Evolutionary conservation across 2,329 filamentous ascomycete species (phyloP).

Genomic region (Penicillium sp.): DNA sequence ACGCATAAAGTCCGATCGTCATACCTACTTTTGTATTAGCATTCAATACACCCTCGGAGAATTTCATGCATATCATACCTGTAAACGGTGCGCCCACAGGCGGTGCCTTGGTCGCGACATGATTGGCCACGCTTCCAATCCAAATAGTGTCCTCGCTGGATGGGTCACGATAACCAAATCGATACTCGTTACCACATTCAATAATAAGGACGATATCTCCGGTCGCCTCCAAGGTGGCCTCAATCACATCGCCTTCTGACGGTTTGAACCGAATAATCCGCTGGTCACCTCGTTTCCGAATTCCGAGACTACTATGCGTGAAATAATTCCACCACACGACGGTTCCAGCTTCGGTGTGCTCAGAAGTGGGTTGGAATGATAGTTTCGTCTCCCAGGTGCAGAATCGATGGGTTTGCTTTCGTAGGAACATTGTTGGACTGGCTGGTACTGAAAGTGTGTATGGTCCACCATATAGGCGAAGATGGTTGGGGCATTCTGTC

Average conservation of each 20-base stretch:
- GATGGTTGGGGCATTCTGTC: slow-evolving; percentile 49
- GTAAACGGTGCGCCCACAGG: slow-evolving; percentile 52
- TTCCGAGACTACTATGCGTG: slow-evolving; percentile 53
- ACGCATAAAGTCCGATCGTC: slow-evolving; percentile 56
- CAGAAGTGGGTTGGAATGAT: slow-evolving; percentile 53
- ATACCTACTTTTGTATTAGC: slow-evolving; percentile 37
- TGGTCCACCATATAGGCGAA: slow-evolving; percentile 60
- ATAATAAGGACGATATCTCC: slow-evolving; percentile 36
- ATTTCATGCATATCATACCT: slow-evolving; percentile 1
- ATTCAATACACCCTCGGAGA: neutral
- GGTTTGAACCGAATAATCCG: slow-evolving; percentile 37
- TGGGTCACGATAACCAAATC: slow-evolving; percentile 34
- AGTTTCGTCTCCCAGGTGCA: slow-evolving; percentile 54
- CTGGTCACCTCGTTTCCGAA: slow-evolving; percentile 32
- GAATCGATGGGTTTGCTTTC: slow-evolving; percentile 58
- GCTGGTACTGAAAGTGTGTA: slow-evolving; percentile 59
- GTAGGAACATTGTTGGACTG: slow-evolving; percentile 59
- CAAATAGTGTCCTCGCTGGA: slow-evolving; percentile 25
- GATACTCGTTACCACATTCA: slow-evolving; percentile 41
- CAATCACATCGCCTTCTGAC: slow-evolving; percentile 28
- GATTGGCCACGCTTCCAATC: slow-evolving; percentile 40
- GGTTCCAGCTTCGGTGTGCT: slow-evolving; percentile 59
- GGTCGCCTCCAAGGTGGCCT: slow-evolving; percentile 19
- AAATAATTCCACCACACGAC: slow-evolving; percentile 62
- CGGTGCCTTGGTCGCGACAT: slow-evolving; percentile 44